A percentile compares a stretch with the other conserved stretches of the same genome.
phyloP scores from a whole-genome alignment of 257 asterid species.

The Solanum etuberosum region DNA sequence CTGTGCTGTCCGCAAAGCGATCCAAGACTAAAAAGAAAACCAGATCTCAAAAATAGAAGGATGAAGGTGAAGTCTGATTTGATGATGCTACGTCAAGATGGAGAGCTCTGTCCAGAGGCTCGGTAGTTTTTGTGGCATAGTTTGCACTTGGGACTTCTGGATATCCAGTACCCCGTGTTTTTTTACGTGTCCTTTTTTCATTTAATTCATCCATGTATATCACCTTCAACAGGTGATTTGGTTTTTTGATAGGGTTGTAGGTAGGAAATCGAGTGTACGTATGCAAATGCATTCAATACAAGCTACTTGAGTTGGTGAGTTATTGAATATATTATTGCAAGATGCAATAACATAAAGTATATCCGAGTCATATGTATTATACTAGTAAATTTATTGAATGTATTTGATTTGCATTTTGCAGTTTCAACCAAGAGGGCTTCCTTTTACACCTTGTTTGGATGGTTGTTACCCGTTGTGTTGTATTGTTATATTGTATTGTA shows the following conservation, averaged over 20 bases:
- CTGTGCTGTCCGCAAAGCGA: constrained; percentile 51
- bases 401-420: not conserved
- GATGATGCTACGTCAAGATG: not conserved
- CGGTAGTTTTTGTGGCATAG: not conserved
- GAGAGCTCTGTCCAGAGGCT: not conserved
- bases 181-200: not conserved
- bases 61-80: not conserved
- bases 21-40: constrained; percentile 23
- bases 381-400: not conserved
- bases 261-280: not conserved
- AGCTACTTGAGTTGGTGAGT: not conserved
- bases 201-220: not conserved
- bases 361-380: not conserved
- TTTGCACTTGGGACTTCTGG: not conserved
- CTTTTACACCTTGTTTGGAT: not conserved
- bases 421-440: not conserved
- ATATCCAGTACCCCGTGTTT: not conserved
- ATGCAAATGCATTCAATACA: not conserved
- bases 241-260: not conserved
- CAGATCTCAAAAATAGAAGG: constrained; percentile 7
- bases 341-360: not conserved
- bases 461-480: not conserved
- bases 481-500: too few species aligned
- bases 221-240: not conserved
- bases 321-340: not conserved